Conservation (phyloP, 768 basidiomycete genomes). For the Leccinum obscurum region DNA sequence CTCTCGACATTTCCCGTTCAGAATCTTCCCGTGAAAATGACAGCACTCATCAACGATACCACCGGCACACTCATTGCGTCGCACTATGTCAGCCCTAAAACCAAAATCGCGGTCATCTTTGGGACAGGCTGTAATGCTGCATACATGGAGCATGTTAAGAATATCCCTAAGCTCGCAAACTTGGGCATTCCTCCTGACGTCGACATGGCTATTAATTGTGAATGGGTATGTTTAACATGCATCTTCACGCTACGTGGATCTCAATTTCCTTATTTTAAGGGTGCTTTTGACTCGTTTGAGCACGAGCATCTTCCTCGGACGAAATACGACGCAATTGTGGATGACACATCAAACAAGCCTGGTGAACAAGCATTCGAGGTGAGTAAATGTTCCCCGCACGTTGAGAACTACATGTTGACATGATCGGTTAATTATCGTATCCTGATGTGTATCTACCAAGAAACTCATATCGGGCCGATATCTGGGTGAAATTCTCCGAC, state of each 20-base stretch:
- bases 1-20: slow-evolving; percentile 28
- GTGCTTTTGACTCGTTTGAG: slow-evolving; percentile 95
- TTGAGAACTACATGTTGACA: neutral
- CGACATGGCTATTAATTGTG: slow-evolving; percentile 95
- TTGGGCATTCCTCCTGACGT: slow-evolving; percentile 64
- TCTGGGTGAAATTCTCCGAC: slow-evolving; percentile 93
- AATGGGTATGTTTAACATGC: slow-evolving; percentile 65
- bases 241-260: neutral
- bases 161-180: slow-evolving; percentile 81
- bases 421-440: neutral
- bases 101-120: slow-evolving; percentile 95
- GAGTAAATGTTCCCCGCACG: slow-evolving; percentile 8
- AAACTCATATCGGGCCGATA: slow-evolving; percentile 97
- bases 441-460: slow-evolving; percentile 34
- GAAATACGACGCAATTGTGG: slow-evolving; percentile 90
- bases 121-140: slow-evolving; percentile 99
- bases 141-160: slow-evolving; percentile 88
- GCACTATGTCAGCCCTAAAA: slow-evolving; percentile 87
- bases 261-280: slow-evolving; percentile 44
- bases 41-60: slow-evolving; percentile 95
- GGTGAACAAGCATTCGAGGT: slow-evolving; percentile 94
- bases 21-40: slow-evolving; percentile 81
- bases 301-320: slow-evolving; percentile 95
- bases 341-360: slow-evolving; percentile 95
- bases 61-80: slow-evolving; percentile 98